Conservation (phyloP, 2,329 filamentous ascomycete species). For the Polytolypa hystricis region DNA sequence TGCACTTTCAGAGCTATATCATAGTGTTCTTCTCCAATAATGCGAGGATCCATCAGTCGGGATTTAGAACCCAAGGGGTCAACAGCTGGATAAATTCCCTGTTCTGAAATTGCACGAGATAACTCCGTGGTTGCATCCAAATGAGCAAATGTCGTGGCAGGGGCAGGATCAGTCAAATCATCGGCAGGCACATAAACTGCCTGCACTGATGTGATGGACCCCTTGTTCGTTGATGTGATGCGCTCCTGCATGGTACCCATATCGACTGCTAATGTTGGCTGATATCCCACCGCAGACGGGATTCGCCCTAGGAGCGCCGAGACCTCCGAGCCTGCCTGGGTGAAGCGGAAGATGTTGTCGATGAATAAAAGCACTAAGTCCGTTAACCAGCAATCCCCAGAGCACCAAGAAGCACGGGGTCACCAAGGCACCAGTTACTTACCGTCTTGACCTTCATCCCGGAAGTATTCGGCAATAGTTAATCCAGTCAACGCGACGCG, state of each 20-base stretch:
- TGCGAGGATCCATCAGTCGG: slow-evolving; percentile 97
- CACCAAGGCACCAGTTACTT: slow-evolving; percentile 28
- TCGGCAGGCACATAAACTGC: slow-evolving; percentile 99
- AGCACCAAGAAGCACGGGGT: no score
- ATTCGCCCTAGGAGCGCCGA: slow-evolving; percentile 99
- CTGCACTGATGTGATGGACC: slow-evolving; percentile 99
- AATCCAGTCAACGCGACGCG: slow-evolving; percentile 96
- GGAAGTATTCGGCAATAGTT: slow-evolving; percentile 62
- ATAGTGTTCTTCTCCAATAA: slow-evolving; percentile 98
- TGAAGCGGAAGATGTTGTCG: slow-evolving; percentile 99
- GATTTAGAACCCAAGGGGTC: slow-evolving; percentile 99
- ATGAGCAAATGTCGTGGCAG: slow-evolving; percentile 98
- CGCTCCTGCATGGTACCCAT: slow-evolving; percentile 99
- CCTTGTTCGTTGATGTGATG: slow-evolving; percentile 99
- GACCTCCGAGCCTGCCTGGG: slow-evolving; percentile 99
- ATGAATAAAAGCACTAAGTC: slow-evolving; percentile 86
- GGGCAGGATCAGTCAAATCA: slow-evolving; percentile 99
- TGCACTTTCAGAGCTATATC: slow-evolving; percentile 86
- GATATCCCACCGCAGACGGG: slow-evolving; percentile 99
- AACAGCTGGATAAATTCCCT: slow-evolving; percentile 99
- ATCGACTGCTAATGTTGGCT: slow-evolving; percentile 94
- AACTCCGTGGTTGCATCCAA: slow-evolving; percentile 99
- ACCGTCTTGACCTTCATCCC: slow-evolving; percentile 75
- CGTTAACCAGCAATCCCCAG: slow-evolving; percentile 10
- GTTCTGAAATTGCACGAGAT: slow-evolving; percentile 99